Conservation (phyloP, 345 rosid genomes). For the Populus alba region DNA sequence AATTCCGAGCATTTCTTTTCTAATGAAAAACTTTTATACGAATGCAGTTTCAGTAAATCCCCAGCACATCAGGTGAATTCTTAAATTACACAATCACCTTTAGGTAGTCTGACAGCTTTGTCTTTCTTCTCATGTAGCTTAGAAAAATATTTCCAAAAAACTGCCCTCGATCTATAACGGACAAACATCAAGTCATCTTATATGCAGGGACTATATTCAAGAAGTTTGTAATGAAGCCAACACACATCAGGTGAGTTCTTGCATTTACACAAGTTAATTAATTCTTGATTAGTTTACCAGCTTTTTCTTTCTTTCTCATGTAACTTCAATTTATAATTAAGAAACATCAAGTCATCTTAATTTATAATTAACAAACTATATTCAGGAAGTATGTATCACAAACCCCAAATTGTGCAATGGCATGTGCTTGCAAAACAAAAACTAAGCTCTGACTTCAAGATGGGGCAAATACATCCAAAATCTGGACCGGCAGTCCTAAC, state of each 20-base stretch:
- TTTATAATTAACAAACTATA: no score
- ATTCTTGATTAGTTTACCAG: no score
- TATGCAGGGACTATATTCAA: no score
- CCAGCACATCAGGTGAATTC: neutral
- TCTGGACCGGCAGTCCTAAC: neutral
- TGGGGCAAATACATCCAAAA: neutral
- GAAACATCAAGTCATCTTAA: no score
- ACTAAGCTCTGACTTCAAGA: neutral
- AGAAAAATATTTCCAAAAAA: no score
- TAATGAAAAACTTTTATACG: neutral
- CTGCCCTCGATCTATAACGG: neutral
- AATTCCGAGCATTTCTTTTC: neutral
- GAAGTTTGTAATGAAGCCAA: no score
- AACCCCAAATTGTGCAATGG: neutral
- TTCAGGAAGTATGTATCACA: neutral
- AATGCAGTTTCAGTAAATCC: neutral
- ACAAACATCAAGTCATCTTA: neutral
- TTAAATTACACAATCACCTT: neutral
- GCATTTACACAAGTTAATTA: no score
- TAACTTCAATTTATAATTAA: no score
- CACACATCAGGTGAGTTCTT: no score
- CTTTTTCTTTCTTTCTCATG: no score
- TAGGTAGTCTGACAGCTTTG: neutral
- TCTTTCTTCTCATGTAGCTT: neutral
- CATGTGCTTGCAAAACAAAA: neutral